These are phyloP conservation scores for Pascua sp. DNA, from an alignment of 1,284 basidiomycete species.

Conservation along the genomic window DNA sequence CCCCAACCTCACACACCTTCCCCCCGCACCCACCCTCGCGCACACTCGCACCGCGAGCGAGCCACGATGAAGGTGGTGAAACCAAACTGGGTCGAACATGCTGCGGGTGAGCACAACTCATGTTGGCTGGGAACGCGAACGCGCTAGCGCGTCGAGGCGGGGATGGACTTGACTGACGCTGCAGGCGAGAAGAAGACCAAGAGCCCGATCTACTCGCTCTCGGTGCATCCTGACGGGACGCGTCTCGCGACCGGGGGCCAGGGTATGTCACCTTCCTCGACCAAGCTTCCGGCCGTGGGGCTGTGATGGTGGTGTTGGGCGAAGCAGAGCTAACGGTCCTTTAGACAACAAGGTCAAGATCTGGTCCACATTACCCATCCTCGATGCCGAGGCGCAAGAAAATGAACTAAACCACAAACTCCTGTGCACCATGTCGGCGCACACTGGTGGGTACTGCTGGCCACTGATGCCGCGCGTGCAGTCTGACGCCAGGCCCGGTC, in stretches of 20 bases:
- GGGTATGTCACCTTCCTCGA: constrained; percentile 33
- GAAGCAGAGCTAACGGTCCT: background rate
- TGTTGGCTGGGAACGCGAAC: too few species aligned
- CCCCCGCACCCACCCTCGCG: too few species aligned
- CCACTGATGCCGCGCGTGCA: background rate
- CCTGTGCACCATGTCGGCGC: constrained; percentile 86
- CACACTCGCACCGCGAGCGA: too few species aligned
- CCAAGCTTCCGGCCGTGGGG: too few species aligned
- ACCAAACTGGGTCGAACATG: constrained; percentile 28
- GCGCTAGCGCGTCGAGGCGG: background rate
- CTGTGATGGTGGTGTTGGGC: too few species aligned
- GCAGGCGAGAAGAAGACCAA: constrained; percentile 59
- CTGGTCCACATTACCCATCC: constrained; percentile 92
- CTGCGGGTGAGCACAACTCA: background rate
- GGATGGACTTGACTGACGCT: background rate
- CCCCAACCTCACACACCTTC: too few species aligned
- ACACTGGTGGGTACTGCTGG: constrained; percentile 59
- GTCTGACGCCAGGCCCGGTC: constrained; percentile 62
- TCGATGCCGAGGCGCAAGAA: constrained; percentile 67
- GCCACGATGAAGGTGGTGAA: constrained; percentile 46
- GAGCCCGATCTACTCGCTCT: constrained; percentile 84
- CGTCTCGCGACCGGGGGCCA: constrained; percentile 93
- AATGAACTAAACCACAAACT: constrained; percentile 76
- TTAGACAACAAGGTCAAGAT: constrained; percentile 89
- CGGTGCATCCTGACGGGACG: constrained; percentile 93